Base-by-base conservation (phyloP, 2,329 filamentous ascomycete genomes). In the Pseudocercospora fuligena region DNA sequence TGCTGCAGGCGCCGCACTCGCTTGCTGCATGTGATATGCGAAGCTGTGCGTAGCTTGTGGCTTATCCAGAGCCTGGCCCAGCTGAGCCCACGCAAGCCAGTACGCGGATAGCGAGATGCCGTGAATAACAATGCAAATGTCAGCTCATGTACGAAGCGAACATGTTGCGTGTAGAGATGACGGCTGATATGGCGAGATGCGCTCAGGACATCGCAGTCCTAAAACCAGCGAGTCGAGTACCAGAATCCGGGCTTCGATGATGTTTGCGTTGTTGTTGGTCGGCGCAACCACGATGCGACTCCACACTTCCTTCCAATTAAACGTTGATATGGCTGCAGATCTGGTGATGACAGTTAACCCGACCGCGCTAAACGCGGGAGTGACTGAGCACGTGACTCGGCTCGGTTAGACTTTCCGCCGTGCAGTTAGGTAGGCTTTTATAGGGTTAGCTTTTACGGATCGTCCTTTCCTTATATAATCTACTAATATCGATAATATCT, bases 41-140 rank as follows among this genome's bases (percentile, higher is more conserved):
- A 53, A 46, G 53, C 61, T 61, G 57, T 64, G 65, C 40, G 58
- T 21, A 49, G 54, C 19, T 29, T 56, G 58, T 43, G 54, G 61
- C 49, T 56, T 23, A 43, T 56, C 47, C 46, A 54, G 36, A 58
- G 43, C 63, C 57, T 25, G 21, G 56, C 53, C 62, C 40, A 60
- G 62, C 54, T 49, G 49, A 46, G 36, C 54, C 53, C 40, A 59
- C 53, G 53, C 61, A 49, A 57, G 27, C 56, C n/a, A 23, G 31
- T 27, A 36, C 53, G 53, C 53, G 53, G 53, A 56, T 43, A 56
- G 53, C 25, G 23, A 56, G 16, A n/a, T 27, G 51, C 51, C 51
- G 51, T 56, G 51, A 31, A 31, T 19, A 29, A 19, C 54, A 58
- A 58, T 40, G 31, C 54, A 21, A 31, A 58, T 58, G 31, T 40